Conservation (phyloP, 352 stramenopile genomes). For the Pythium utonaiense region DNA sequence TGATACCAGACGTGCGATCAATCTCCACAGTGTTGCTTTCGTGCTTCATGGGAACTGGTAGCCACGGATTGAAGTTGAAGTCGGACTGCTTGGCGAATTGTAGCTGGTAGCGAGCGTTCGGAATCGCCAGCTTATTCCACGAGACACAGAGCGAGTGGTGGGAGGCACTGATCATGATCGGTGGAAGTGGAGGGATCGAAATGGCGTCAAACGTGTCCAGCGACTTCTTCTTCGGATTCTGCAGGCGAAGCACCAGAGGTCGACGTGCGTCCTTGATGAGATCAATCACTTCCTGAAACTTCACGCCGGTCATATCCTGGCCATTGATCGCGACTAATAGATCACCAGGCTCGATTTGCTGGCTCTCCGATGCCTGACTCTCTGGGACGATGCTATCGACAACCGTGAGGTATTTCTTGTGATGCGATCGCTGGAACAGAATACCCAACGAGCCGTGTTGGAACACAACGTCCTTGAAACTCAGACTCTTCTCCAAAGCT, state of each 20-base stretch:
- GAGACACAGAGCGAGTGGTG: conserved; percentile 38
- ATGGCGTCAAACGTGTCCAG: conserved; percentile 55
- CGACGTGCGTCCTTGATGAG: conserved; percentile 67
- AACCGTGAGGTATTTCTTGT: conserved; percentile 65
- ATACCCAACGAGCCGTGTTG: conserved; percentile 71
- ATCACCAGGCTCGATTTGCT: conserved; percentile 66
- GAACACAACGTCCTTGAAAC: conserved; percentile 68
- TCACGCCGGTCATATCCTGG: conserved; percentile 50
- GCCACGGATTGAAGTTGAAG: conserved; percentile 37
- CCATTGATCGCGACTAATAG: conserved; percentile 74
- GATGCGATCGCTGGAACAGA: conserved; percentile 69
- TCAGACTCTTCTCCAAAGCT: conserved; percentile 43
- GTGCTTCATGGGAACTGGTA: conserved; percentile 33
- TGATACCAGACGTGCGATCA: conserved; percentile 19
- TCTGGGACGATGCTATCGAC: conserved; percentile 82
- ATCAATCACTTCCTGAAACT: conserved; percentile 75
- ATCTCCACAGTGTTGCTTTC: conserved; percentile 19
- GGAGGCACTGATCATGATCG: conserved; percentile 51
- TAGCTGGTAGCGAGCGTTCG: conserved; percentile 32
- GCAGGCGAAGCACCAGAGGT: conserved; percentile 65
- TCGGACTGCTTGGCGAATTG: conserved; percentile 42
- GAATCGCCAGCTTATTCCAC: conserved; percentile 28
- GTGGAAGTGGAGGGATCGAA: conserved; percentile 50
- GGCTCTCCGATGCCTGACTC: conserved; percentile 68
- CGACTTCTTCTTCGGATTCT: conserved; percentile 47